A percentile compares a stretch with the other conserved stretches of the same genome.
These are phyloP conservation scores for Drechmeria coniospora DNA, from an alignment of 2,329 filamentous ascomycete species.

Conservation along the genomic window DNA sequence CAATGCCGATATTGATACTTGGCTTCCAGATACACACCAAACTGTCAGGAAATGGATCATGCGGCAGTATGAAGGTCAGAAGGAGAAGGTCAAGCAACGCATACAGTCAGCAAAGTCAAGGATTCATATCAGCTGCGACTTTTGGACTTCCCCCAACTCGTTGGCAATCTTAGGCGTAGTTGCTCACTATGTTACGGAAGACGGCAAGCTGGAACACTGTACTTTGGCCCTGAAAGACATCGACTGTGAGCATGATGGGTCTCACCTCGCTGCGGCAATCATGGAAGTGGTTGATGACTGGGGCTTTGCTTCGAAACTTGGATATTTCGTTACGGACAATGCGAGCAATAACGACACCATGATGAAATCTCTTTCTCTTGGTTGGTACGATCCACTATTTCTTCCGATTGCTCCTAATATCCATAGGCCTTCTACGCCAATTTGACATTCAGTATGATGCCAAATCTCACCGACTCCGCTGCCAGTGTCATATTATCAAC, in stretches of 20 bases:
- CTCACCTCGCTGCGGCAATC: conserved; percentile 1
- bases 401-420: conserved; percentile 1
- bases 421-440: conserved; percentile 3
- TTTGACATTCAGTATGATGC: conserved; percentile 3
- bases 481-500: conserved; percentile 2
- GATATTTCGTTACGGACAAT: conserved; percentile 5
- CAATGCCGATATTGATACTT: conserved; percentile 1
- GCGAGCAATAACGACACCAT: conserved; percentile 4
- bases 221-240: conserved; percentile 3
- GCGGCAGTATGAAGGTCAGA: conserved; percentile 1
- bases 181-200: conserved; percentile 2
- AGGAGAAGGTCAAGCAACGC: conserved; percentile 2
- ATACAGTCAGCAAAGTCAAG: neutral
- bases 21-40: neutral
- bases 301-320: conserved; percentile 2
- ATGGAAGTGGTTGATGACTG: conserved; percentile 4
- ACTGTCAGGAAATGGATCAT: conserved; percentile 1
- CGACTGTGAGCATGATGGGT: conserved; percentile 3
- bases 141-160: conserved; percentile 1
- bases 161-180: conserved; percentile 1
- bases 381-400: conserved; percentile 2
- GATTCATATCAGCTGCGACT: conserved; percentile 1
- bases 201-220: conserved; percentile 1
- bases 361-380: conserved; percentile 1
- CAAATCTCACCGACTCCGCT: conserved; percentile 3